Evolutionary conservation across 2,329 filamentous ascomycete genomes (phyloP), one percentile per base, ranked within the genome.

Genomic region (Zasmidium citrigriseum): DNA sequence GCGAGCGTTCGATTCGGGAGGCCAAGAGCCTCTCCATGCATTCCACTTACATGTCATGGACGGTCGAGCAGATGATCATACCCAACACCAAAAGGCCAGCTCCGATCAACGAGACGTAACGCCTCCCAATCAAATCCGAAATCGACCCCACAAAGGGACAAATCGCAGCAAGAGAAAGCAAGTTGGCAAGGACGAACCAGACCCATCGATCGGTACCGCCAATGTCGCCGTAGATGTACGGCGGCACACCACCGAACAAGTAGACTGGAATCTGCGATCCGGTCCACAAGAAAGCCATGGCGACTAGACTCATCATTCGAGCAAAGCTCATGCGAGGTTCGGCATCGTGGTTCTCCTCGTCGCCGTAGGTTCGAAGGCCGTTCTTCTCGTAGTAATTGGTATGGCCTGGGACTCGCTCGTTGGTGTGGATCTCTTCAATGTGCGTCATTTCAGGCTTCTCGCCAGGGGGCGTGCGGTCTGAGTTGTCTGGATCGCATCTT

Each of bases 131-230:
- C 7, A 88, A 74, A 74, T 88, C 86, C 1, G 83, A 86, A 1
- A 88, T 72, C 1, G 83, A 82, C 5, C 87, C 87, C 1, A 89
- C 87, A 63, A 90, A 86, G 7, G 83, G 83, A 61, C 82, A 84
- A 1, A 86, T 73, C 3, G 79, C 81, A 1, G 82, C 83, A 22
- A 83, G 78, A 1, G 82, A 78, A 9, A 86, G 77, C 2, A 86
- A 73, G 60, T 85, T 81, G 9, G 70, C 76, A n/a, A 78, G 70
- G 5, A 82, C 77, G 71, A 85, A 81, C 85, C 59, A 62, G 5
- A 64, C 57, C 62, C 62, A 64, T 21, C 62, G 54, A 53, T 64
- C 62, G 2, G 61, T 47, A 20, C 62, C 62, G 10, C 62, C 62
- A 18, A 64, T 64, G 46, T 64, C 62, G 10, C 57, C 60, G 38